These are phyloP conservation scores for Tirmania nivea DNA, from an alignment of 495 filamentous ascomycete genomes.

Conservation along the genomic window DNA sequence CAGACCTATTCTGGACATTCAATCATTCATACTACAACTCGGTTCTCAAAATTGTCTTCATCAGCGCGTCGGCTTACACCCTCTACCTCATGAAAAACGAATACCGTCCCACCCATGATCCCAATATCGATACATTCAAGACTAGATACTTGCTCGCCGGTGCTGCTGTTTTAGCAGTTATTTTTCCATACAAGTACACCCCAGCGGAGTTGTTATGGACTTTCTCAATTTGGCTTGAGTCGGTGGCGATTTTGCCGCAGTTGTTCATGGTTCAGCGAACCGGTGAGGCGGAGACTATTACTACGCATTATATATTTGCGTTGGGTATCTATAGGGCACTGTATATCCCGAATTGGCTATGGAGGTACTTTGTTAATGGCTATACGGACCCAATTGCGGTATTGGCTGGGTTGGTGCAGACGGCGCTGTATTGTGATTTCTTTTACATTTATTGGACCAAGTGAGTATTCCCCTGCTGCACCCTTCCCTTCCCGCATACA, in stretches of 20 bases:
- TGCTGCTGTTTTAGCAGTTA: slow-evolving; percentile 50
- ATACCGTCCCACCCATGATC: slow-evolving; percentile 90
- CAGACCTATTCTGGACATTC: slow-evolving; percentile 78
- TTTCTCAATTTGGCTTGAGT: slow-evolving; percentile 93
- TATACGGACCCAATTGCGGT: slow-evolving; percentile 67
- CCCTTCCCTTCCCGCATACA: slow-evolving; percentile 3
- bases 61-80: slow-evolving; percentile 69
- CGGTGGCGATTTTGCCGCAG: slow-evolving; percentile 88
- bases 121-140: slow-evolving; percentile 88
- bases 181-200: slow-evolving; percentile 68
- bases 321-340: slow-evolving; percentile 73
- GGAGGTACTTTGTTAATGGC: slow-evolving; percentile 43
- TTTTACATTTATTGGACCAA: slow-evolving; percentile 99
- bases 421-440: slow-evolving; percentile 90
- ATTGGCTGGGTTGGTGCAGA: slow-evolving; percentile 74
- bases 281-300: slow-evolving; percentile 94
- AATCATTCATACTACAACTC: slow-evolving; percentile 67
- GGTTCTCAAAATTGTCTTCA: slow-evolving; percentile 88
- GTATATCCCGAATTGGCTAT: slow-evolving; percentile 98
- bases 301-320: slow-evolving; percentile 95
- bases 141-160: slow-evolving; percentile 75
- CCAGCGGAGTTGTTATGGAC: slow-evolving; percentile 68
- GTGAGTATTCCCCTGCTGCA: slow-evolving; percentile 25
- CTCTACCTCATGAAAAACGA: slow-evolving; percentile 91
- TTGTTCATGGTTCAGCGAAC: slow-evolving; percentile 95